Evolutionary conservation across 192 early-diverging fungal genomes (phyloP), one percentile per base, ranked within the genome.

Genomic region (Allomyces arbusculus): DNA sequence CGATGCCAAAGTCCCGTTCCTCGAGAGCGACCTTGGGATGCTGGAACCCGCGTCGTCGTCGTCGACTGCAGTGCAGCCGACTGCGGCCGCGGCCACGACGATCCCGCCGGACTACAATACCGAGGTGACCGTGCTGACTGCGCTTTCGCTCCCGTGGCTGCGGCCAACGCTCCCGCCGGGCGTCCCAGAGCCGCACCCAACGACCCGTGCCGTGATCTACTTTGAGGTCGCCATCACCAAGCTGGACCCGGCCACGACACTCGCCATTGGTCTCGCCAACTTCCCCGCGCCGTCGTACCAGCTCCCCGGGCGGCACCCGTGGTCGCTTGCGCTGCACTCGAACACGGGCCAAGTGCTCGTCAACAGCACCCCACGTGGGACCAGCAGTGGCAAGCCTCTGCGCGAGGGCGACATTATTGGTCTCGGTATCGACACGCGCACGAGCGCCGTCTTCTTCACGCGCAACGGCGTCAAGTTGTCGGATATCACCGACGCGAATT

Each of bases 231-330:
- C 50, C 0, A 58, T 58, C 50, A n/a, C 12, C 1, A 14, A 58
- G 12, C 12, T 58, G 50, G 50, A 14, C 3, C 50, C 50, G 50
- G 2, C 16, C 50, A 58, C 50, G 50, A n/a, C 20, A 9, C n/a
- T 80, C 11, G 72, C 74, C 7, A 40, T 78, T 23, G 79, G 79
- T 16, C 44, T 78, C 23, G 75, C 73, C 6, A 61, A 67, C 4
- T 44, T 50, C 45, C 79, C 79, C 10, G 77, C 71, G 65, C 65
- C 71, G 23, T 61, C 71, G 6, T 78, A 69, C 67, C 72, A 72
- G 24, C 72, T 78, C 50, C 73, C 78, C 44, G 79, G 79, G 10
- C 78, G 79, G 79, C 67, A 79, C 63, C 45, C 63, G 16, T 64
- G 71, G 24, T 66, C 62, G 9, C 33, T 80, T 43, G 79, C 68